A percentile compares a stretch with the other conserved stretches of the same genome.
phyloP scores from a whole-genome alignment of 345 rosid genomes.

The Excoecaria cochinchinensis region DNA sequence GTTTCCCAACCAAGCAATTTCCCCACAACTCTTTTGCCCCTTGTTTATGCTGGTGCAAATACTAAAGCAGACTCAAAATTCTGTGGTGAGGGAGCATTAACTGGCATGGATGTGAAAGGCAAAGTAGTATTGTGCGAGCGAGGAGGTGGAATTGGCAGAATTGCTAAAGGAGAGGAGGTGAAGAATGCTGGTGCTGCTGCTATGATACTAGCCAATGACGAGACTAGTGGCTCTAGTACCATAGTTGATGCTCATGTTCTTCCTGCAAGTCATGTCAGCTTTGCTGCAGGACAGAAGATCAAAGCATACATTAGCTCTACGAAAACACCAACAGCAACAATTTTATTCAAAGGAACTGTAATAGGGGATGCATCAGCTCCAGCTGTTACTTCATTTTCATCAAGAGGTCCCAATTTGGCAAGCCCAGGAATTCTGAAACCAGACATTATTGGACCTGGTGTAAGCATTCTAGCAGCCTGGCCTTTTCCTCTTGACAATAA shows the following conservation, averaged over 20 bases:
- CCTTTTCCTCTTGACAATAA: conserved; percentile 7
- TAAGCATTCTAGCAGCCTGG: conserved; percentile 21
- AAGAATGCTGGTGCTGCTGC: conserved; percentile 15
- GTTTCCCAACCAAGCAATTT: conserved; percentile 5
- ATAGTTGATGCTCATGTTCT: conserved; percentile 13
- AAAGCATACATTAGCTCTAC: conserved; percentile 13
- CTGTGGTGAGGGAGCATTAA: background rate
- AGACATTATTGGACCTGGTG: conserved; percentile 27
- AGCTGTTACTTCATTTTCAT: conserved; percentile 14
- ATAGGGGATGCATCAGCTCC: conserved; percentile 1
- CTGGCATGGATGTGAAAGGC: background rate
- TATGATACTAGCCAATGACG: conserved; percentile 17
- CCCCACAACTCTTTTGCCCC: background rate
- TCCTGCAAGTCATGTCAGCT: conserved; percentile 14
- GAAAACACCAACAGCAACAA: background rate
- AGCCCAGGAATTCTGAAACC: conserved; percentile 31
- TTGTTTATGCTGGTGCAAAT: background rate
- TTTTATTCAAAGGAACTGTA: conserved; percentile 14
- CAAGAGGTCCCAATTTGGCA: conserved; percentile 15
- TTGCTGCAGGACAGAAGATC: conserved; percentile 4
- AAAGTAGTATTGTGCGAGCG: conserved; percentile 14
- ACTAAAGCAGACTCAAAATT: background rate
- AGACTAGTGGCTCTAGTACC: conserved; percentile 1
- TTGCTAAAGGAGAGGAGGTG: conserved; percentile 16
- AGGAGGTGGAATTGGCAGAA: background rate